phyloP scores from a whole-genome alignment of 352 stramenopile species.

The Phytophthora agathidicida region DNA sequence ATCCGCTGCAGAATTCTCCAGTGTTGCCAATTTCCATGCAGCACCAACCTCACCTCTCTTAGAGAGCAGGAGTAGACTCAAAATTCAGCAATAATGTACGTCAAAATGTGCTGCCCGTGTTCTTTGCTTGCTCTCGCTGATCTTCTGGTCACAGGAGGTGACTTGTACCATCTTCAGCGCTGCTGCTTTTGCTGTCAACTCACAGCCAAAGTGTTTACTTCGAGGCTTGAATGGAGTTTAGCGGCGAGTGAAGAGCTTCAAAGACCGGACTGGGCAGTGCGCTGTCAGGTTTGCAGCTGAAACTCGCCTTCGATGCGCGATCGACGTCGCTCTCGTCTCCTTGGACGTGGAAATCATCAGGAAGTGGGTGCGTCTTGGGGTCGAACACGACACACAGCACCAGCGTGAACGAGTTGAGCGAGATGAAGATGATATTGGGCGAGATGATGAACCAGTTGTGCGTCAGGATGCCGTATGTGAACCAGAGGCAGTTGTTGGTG shows the following conservation, averaged over 20 bases:
- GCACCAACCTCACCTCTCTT: neutral
- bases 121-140: no score
- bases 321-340: slow-evolving; percentile 9
- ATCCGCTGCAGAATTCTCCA: neutral
- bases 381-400: slow-evolving; percentile 32
- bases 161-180: no score
- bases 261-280: slow-evolving; percentile 29
- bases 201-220: slow-evolving; percentile 5
- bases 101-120: no score
- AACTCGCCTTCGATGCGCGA: slow-evolving; percentile 6
- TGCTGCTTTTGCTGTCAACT: no score
- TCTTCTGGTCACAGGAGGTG: no score
- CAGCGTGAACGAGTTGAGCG: slow-evolving; percentile 31
- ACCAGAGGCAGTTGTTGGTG: slow-evolving; percentile 36
- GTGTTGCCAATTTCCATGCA: slow-evolving; percentile 7
- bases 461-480: slow-evolving; percentile 38
- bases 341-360: slow-evolving; percentile 25
- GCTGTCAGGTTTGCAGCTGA: slow-evolving; percentile 21
- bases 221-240: slow-evolving; percentile 24
- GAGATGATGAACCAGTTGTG: slow-evolving; percentile 43
- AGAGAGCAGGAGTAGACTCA: no score
- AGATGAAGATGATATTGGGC: slow-evolving; percentile 38
- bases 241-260: slow-evolving; percentile 31
- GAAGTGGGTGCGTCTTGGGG: slow-evolving; percentile 37
- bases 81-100: no score